A percentile compares a stretch with the other conserved stretches of the same genome.
Evolutionary conservation across 108 stramenopile genomes (phyloP).

Genomic region (Heterococcus sp.): DNA sequence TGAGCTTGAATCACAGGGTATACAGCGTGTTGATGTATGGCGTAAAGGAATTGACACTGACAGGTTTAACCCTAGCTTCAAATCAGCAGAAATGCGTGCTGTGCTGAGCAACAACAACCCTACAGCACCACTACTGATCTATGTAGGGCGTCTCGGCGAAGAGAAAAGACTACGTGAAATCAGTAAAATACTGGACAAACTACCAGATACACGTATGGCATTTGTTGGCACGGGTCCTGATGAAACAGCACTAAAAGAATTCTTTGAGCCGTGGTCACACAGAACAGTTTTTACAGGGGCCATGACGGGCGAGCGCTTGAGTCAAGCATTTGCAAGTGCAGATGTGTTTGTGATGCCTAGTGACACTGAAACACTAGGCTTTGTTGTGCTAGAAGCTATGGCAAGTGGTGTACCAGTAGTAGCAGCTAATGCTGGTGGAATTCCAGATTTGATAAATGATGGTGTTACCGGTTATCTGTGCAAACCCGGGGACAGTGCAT

Average conservation of each 20-base stretch:
- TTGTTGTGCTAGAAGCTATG: constrained; percentile 76
- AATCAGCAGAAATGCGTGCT: constrained; percentile 63
- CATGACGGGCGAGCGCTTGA: constrained; percentile 48
- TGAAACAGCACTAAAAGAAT: constrained; percentile 59
- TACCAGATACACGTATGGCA: constrained; percentile 53
- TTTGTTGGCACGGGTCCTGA: constrained; percentile 71
- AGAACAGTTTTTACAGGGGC: constrained; percentile 43
- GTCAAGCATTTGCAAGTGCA: constrained; percentile 58
- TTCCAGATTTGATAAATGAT: constrained; percentile 69
- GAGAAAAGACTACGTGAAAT: constrained; percentile 65
- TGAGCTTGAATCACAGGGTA: constrained; percentile 74
- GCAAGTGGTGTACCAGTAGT: constrained; percentile 76
- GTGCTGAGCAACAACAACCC: constrained; percentile 75
- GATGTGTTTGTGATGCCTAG: constrained; percentile 78
- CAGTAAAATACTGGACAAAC: constrained; percentile 45
- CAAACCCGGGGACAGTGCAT: constrained; percentile 31
- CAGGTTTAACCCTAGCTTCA: constrained; percentile 77
- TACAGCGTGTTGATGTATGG: constrained; percentile 74
- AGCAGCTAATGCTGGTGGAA: constrained; percentile 70
- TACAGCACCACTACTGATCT: constrained; percentile 78
- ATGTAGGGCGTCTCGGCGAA: constrained; percentile 79
- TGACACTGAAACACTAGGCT: constrained; percentile 75
- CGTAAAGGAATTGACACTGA: constrained; percentile 36
- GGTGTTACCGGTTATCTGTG: constrained; percentile 66
- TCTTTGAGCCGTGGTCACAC: constrained; percentile 38